phyloP scores from a whole-genome alignment of 441 rosid genomes.

The Eugenia klotzschiana region DNA sequence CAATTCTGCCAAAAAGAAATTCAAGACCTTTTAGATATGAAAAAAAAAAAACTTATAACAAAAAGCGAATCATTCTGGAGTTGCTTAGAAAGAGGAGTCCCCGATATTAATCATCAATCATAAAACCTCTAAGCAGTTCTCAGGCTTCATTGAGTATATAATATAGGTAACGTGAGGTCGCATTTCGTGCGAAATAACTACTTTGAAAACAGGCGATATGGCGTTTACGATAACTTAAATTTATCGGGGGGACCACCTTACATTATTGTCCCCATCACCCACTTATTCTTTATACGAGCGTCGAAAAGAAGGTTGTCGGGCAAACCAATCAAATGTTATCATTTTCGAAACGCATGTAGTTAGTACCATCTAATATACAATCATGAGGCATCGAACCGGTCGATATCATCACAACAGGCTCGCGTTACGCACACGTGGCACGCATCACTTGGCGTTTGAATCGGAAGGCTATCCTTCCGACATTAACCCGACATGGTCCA shows the following conservation, averaged over 20 bases:
- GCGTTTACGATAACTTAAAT: neutral
- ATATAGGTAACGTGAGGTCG: too few species aligned
- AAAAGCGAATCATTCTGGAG: too few species aligned
- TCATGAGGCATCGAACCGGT: neutral
- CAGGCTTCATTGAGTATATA: too few species aligned
- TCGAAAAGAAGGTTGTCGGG: neutral
- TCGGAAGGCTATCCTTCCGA: neutral
- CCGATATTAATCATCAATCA: too few species aligned
- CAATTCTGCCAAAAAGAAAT: too few species aligned
- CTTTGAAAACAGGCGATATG: too few species aligned
- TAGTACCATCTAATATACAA: neutral
- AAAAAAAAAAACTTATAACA: too few species aligned
- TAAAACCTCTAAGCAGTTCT: too few species aligned
- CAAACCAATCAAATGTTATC: neutral
- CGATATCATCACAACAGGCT: neutral
- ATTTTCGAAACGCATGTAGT: neutral
- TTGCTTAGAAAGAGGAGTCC: too few species aligned
- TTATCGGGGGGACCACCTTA: too few species aligned
- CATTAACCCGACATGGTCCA: neutral
- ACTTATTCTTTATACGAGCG: neutral
- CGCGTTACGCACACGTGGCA: accelerated
- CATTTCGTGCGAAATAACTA: too few species aligned
- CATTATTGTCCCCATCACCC: neutral
- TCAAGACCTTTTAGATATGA: too few species aligned
- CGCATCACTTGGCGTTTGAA: neutral